Base-by-base conservation (phyloP, 345 rosid genomes). In the Hypericum perforatum region DNA sequence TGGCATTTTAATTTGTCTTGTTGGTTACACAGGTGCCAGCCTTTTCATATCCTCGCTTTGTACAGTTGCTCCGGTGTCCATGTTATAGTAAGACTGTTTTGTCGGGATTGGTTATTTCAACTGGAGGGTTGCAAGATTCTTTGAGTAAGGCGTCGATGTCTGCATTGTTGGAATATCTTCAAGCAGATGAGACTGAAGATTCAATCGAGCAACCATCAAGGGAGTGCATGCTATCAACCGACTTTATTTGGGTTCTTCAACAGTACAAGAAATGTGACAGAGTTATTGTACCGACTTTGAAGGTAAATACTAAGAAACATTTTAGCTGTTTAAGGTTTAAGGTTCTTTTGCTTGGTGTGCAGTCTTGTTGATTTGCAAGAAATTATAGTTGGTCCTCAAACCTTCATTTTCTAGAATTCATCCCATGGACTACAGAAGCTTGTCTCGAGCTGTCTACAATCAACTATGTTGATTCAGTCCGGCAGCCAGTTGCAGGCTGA, bases 121-220 rank as follows among this genome's bases (percentile, higher is more conserved):
- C 74, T 57, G 98, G 98, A 57, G 98, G 96, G 16, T 70, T 92
- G 76, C 96, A 88, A 88, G 85, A 88, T 38, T 88, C 90, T 38
- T 76, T 88, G 64, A 69, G 80, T 64, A 77, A 81, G 63, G 79
- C 77, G 49, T 81, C 98, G 1, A 54, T 81, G 54, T 70, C 74
- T 8, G 88, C 95, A 29, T 72, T 88, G 56, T 43, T 81, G 70
- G 85, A 81, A 61, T 85, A 83, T 76, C 81, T 88, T 67, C 75
- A 76, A 63, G 64, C 14, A 8, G 70, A 49, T 58, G 79, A 75
- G 71, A 64, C 64, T 54, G 65, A 68, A 60, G 78, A 72, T 41
- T 41, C 43, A 3, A 49, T 69, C 39, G 73, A 65, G 61, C 69
- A 66, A 57, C 74, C 45, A 63, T 61, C 74, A 40, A 75, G 76